These are phyloP conservation scores for Rhododendron kiyosumense DNA, from an alignment of 148 eudicot genomes.

Conservation along the genomic window DNA sequence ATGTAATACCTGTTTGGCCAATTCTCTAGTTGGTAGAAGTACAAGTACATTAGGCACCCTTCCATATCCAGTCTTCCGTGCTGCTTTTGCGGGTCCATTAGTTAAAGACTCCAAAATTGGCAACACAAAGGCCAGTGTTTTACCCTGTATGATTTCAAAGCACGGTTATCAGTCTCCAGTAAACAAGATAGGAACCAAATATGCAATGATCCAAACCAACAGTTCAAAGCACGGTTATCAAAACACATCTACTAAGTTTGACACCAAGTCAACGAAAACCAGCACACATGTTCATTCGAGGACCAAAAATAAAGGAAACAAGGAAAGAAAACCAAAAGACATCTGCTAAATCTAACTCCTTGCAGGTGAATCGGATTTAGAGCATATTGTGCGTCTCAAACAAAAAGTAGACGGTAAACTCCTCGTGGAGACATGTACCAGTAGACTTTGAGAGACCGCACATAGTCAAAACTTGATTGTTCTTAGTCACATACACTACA, in stretches of 20 bases:
- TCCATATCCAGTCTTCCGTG: slow-evolving; percentile 67
- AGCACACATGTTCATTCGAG: neutral
- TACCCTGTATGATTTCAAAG: slow-evolving; percentile 48
- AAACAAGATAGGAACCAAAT: neutral
- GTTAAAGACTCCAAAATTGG: slow-evolving; percentile 84
- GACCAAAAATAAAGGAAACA: neutral
- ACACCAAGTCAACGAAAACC: neutral
- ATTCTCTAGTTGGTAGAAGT: slow-evolving; percentile 87
- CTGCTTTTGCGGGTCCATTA: slow-evolving; percentile 58
- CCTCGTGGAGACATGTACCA: neutral
- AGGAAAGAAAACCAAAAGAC: neutral
- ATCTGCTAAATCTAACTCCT: neutral
- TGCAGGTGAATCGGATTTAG: neutral
- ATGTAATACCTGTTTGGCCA: slow-evolving; percentile 71
- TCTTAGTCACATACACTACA: neutral
- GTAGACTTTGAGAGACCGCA: neutral
- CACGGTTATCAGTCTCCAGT: neutral
- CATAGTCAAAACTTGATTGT: neutral
- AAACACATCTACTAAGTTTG: neutral
- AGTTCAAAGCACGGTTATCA: neutral
- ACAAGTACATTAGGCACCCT: slow-evolving; percentile 75
- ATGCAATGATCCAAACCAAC: too few relatives aligned
- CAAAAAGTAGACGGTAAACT: neutral
- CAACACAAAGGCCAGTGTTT: slow-evolving; percentile 92
- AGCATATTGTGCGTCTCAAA: neutral